Conservation (phyloP, 164 flowering plant species). For the Sextonia rubra region DNA sequence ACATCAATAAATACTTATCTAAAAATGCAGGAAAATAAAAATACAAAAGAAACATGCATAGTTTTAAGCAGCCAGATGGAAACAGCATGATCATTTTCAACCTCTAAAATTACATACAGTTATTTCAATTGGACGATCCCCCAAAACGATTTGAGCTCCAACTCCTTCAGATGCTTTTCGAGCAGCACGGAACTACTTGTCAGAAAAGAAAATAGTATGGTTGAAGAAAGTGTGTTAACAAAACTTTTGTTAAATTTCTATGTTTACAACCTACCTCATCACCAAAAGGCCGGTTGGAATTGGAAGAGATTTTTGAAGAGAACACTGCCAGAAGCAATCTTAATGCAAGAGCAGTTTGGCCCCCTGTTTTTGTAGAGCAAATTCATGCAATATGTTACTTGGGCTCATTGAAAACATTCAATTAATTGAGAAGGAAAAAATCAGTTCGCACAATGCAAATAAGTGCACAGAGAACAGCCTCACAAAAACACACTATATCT, state of each 20-base stretch:
- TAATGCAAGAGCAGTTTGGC: conserved; percentile 85
- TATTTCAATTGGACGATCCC: conserved; percentile 96
- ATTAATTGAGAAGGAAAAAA: too few relatives aligned
- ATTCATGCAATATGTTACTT: background rate
- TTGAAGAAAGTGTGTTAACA: background rate
- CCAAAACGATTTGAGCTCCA: conserved; percentile 91
- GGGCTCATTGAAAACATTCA: background rate
- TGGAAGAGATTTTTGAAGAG: conserved; percentile 82
- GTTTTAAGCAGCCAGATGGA: background rate
- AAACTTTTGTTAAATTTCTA: too few relatives aligned
- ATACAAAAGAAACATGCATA: background rate
- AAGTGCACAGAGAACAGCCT: background rate
- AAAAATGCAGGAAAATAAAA: background rate
- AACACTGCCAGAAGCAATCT: conserved; percentile 76
- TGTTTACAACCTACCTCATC: conserved; percentile 59
- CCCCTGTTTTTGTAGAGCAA: conserved; percentile 42
- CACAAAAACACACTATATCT: too few relatives aligned
- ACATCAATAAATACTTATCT: background rate
- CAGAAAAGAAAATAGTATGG: background rate
- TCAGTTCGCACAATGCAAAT: background rate
- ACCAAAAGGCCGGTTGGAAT: conserved; percentile 76
- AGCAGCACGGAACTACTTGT: conserved; percentile 82
- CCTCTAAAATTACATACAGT: conserved; percentile 51
- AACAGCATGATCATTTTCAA: conserved; percentile 3
- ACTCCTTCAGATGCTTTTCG: conserved; percentile 73